Conservation (phyloP, 2,329 filamentous ascomycete species). For the Diplodia corticola region DNA sequence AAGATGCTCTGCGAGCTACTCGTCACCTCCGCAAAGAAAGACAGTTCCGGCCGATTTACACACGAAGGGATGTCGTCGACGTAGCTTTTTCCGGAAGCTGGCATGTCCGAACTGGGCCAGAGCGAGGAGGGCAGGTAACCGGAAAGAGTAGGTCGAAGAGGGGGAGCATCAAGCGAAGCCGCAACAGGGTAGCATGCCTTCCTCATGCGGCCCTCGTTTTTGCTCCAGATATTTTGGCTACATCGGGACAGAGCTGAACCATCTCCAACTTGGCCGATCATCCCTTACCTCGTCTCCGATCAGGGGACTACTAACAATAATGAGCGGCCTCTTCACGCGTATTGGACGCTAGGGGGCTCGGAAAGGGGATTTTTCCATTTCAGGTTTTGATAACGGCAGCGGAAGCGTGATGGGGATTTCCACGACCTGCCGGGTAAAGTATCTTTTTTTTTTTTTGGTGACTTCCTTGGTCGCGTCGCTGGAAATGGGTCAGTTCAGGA, state of each 20-base stretch:
- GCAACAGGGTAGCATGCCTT: not conserved
- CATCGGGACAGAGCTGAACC: too few species aligned
- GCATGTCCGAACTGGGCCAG: not conserved
- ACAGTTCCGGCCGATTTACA: not conserved
- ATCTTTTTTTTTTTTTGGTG: too few species aligned
- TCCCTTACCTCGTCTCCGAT: not conserved
- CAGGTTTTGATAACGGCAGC: too few species aligned
- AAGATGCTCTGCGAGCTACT: not conserved
- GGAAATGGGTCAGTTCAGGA: too few species aligned
- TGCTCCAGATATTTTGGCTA: not conserved
- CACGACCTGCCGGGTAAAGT: too few species aligned
- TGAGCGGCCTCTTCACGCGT: too few species aligned
- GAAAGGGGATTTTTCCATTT: too few species aligned
- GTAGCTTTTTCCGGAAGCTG: not conserved
- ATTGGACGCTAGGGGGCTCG: too few species aligned
- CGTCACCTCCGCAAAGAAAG: not conserved
- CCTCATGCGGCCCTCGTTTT: not conserved
- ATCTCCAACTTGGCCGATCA: too few species aligned
- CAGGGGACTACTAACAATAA: too few species aligned
- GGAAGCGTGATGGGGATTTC: too few species aligned
- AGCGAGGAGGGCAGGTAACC: not conserved
- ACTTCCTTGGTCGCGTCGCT: too few species aligned
- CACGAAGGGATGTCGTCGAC: not conserved
- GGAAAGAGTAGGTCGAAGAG: not conserved
- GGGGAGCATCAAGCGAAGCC: not conserved